Conservation (phyloP, 1,284 basidiomycete species). For the Heterobasidion irregulare region DNA sequence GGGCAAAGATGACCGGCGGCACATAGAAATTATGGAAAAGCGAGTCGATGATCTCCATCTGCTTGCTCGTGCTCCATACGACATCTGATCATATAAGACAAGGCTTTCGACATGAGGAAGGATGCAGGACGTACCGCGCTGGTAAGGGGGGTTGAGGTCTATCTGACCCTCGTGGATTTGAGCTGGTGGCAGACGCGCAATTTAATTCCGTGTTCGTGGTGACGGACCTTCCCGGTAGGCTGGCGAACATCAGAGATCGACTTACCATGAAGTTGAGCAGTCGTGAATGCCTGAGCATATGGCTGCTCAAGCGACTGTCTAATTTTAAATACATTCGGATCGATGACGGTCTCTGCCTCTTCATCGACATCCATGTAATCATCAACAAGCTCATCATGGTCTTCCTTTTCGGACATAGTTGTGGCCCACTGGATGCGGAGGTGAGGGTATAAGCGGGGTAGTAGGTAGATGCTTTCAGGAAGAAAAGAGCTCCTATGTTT, state of each 20-base stretch:
- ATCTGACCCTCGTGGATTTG: slow-evolving; percentile 58
- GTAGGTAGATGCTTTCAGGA: too few species aligned
- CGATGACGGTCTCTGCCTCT: slow-evolving; percentile 26
- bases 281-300: slow-evolving; percentile 27
- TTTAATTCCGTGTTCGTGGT: neutral
- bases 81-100: slow-evolving; percentile 37
- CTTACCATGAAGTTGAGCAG: slow-evolving; percentile 47
- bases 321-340: slow-evolving; percentile 34
- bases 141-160: slow-evolving; percentile 60
- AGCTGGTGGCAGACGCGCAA: slow-evolving; percentile 22
- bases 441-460: too few species aligned
- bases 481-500: too few species aligned
- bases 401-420: slow-evolving; percentile 17
- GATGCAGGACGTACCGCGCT: slow-evolving; percentile 39
- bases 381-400: slow-evolving; percentile 44
- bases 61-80: slow-evolving; percentile 66
- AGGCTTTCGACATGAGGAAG: neutral
- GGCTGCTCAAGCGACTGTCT: slow-evolving; percentile 32
- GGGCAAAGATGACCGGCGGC: slow-evolving; percentile 65
- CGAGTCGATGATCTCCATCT: slow-evolving; percentile 66
- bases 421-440: neutral
- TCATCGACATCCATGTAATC: slow-evolving; percentile 27
- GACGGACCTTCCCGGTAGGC: too few species aligned
- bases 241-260: neutral
- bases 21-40: slow-evolving; percentile 69